Evolutionary conservation across 257 asterid genomes (phyloP).

Genomic region (Thymus quinquecostatus): DNA sequence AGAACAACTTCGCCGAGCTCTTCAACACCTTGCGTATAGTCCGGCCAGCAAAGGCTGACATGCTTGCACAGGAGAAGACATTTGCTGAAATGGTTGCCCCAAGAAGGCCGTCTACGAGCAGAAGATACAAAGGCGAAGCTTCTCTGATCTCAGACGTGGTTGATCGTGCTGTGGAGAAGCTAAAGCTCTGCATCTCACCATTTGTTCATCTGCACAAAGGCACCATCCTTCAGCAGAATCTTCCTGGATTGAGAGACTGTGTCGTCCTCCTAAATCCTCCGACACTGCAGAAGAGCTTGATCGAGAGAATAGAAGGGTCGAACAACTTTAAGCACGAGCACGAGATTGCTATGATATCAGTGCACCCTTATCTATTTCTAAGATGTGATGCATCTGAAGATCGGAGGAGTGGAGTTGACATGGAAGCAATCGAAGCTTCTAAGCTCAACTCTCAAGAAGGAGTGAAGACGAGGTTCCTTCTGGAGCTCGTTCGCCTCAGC

Average conservation of each 20-base stretch:
- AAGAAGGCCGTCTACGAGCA: constrained; percentile 1
- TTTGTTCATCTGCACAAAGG: constrained; percentile 69
- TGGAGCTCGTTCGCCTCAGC: constrained; percentile 53
- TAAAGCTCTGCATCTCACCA: constrained; percentile 49
- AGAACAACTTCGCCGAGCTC: constrained; percentile 61
- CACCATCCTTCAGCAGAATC: constrained; percentile 49
- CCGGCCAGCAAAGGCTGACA: constrained; percentile 53
- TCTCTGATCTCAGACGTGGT: constrained; percentile 19
- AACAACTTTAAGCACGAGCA: constrained; percentile 41
- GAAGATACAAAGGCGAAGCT: neutral
- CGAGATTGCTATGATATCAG: constrained; percentile 46
- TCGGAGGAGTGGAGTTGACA: constrained; percentile 24
- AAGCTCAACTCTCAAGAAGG: constrained; percentile 48
- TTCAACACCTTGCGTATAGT: constrained; percentile 54
- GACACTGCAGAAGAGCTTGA: constrained; percentile 44
- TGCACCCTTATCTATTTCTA: constrained; percentile 49
- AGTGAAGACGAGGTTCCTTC: constrained; percentile 48
- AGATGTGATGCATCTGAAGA: constrained; percentile 24
- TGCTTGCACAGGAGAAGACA: constrained; percentile 36
- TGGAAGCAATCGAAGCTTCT: constrained; percentile 33
- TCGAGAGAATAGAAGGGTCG: constrained; percentile 34
- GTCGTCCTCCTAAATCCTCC: constrained; percentile 55
- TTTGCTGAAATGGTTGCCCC: constrained; percentile 35
- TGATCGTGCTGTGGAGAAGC: constrained; percentile 37
- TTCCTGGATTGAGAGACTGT: constrained; percentile 61